phyloP scores from a whole-genome alignment of 805 yeast genomes.

The Metschnikowia continentalis region DNA sequence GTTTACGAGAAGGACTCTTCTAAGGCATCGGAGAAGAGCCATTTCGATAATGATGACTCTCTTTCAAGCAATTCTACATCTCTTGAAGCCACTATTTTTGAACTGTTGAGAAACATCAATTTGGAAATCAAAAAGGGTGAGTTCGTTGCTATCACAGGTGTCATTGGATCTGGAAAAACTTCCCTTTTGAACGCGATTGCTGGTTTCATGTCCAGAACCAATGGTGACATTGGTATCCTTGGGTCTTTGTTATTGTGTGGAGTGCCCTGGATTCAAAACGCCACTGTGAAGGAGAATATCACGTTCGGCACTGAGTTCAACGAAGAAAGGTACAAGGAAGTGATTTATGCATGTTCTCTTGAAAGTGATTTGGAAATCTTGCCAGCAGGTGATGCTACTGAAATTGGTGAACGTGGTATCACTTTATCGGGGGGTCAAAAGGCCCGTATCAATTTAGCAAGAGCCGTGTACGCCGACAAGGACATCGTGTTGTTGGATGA shows the following conservation, averaged over 20 bases:
- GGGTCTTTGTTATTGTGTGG: constrained; percentile 57
- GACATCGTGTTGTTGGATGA: constrained; percentile 74
- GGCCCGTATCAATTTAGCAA: constrained; percentile 73
- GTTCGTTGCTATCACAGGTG: constrained; percentile 71
- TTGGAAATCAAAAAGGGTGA: constrained; percentile 59
- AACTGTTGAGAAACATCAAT: constrained; percentile 49
- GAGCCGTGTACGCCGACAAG: constrained; percentile 68
- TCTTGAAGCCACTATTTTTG: constrained; percentile 27
- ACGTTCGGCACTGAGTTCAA: constrained; percentile 59
- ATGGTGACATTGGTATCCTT: constrained; percentile 49
- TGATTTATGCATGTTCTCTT: constrained; percentile 64
- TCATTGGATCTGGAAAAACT: constrained; percentile 80
- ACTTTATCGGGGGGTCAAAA: constrained; percentile 89
- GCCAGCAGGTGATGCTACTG: constrained; percentile 73
- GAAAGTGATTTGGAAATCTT: constrained; percentile 59
- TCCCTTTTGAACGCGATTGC: constrained; percentile 67
- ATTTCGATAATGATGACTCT: background rate
- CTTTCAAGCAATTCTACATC: constrained; percentile 1
- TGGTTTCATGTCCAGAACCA: constrained; percentile 59
- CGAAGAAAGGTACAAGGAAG: constrained; percentile 45
- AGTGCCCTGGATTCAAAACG: constrained; percentile 81
- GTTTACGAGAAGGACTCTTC: background rate
- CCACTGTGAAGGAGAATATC: constrained; percentile 72
- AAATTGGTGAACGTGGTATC: constrained; percentile 83
- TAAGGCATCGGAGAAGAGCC: background rate